Conservation (phyloP, 106 monocot species). For the Ottelia alismoides region DNA sequence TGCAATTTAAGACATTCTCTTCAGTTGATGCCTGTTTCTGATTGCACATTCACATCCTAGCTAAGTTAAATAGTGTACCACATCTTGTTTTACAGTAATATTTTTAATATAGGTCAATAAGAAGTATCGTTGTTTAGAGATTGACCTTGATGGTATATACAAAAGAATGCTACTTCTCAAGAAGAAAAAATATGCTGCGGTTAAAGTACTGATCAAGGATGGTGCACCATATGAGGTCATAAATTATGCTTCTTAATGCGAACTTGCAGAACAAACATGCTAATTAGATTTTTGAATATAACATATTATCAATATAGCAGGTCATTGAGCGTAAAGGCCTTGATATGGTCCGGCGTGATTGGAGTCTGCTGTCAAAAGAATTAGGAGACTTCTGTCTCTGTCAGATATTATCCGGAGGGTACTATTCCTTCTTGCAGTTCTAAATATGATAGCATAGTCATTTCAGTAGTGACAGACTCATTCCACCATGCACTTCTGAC, state of each 20-base stretch:
- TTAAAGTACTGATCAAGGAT: conserved; percentile 73
- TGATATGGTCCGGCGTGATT: conserved; percentile 96
- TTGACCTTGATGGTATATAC: conserved; percentile 96
- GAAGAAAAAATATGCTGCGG: conserved; percentile 99
- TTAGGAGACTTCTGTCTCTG: conserved; percentile 78
- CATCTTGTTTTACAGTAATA: too few relatives aligned
- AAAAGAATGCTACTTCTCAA: conserved; percentile 98
- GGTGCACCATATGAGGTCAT: conserved; percentile 64
- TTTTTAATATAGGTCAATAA: conserved; percentile 67
- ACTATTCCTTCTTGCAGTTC: neutral
- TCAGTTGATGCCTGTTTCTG: too few relatives aligned
- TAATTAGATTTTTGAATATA: too few relatives aligned
- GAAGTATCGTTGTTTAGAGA: conserved; percentile 91
- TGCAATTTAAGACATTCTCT: too few relatives aligned
- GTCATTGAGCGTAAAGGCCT: conserved; percentile 88
- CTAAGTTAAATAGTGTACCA: too few relatives aligned
- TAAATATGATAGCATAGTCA: too few relatives aligned
- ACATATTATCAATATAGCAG: too few relatives aligned
- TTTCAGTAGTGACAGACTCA: too few relatives aligned
- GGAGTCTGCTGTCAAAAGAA: conserved; percentile 88
- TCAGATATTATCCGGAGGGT: conserved; percentile 83
- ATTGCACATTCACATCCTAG: too few relatives aligned
- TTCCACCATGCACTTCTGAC: too few relatives aligned
- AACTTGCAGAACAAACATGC: too few relatives aligned
- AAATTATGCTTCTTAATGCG: neutral